phyloP scores from a whole-genome alignment of 306 rosid genomes.

The Comarum palustre region DNA sequence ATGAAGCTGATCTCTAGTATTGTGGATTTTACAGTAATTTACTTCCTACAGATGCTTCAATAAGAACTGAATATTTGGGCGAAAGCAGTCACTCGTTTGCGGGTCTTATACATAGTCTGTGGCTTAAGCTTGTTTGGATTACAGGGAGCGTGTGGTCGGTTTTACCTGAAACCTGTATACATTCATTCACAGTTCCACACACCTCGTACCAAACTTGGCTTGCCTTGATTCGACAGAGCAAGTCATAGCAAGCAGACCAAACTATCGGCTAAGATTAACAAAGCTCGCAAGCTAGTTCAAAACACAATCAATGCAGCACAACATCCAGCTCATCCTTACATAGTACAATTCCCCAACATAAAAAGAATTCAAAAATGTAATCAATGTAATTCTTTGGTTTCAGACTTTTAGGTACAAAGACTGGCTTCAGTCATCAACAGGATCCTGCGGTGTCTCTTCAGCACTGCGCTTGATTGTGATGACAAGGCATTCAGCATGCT shows the following conservation, averaged over 20 bases:
- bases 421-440: slow-evolving; percentile 71
- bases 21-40: no score
- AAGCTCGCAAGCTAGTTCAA: background rate
- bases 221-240: background rate
- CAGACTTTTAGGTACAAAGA: background rate
- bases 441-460: slow-evolving; percentile 81
- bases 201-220: background rate
- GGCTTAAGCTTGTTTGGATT: no score
- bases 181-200: no score
- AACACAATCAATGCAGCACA: background rate
- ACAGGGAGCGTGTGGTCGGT: background rate
- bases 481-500: slow-evolving; percentile 98
- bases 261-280: no score
- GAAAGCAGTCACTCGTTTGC: no score
- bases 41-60: no score
- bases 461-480: slow-evolving; percentile 83
- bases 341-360: background rate
- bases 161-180: background rate
- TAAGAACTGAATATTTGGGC: no score
- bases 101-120: no score
- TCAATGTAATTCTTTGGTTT: background rate
- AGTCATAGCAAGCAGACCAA: background rate
- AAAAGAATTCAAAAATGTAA: slow-evolving; percentile 1
- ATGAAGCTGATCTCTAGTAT: no score
- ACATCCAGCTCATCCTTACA: background rate